Percentiles rank a stretch among this genome's conserved stretches.
Conservation (phyloP, 2,329 filamentous ascomycete genomes). For the Rugonectria rugulosa region DNA sequence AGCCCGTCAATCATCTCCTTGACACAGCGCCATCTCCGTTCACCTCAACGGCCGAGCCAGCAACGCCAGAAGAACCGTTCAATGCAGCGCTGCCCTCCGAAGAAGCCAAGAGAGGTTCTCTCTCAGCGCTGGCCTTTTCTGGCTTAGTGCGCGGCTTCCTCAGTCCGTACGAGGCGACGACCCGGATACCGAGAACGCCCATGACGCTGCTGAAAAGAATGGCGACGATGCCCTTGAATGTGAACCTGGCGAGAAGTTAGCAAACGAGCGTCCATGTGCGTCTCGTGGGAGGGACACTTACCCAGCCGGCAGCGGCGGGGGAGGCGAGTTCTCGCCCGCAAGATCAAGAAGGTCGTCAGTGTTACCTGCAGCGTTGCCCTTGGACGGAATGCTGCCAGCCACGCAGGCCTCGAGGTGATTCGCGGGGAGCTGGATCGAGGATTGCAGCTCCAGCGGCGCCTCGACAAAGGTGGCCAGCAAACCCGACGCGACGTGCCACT, state of each 20-base stretch:
- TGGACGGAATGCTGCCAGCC: constrained; percentile 55
- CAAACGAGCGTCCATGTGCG: neutral
- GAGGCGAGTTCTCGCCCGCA: constrained; percentile 63
- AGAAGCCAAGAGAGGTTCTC: constrained; percentile 33
- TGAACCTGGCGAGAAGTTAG: constrained; percentile 59
- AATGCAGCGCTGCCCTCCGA: constrained; percentile 3
- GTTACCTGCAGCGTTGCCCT: constrained; percentile 80
- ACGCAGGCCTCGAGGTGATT: constrained; percentile 66
- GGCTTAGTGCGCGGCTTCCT: constrained; percentile 17
- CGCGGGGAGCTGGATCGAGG: constrained; percentile 64
- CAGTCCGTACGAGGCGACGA: constrained; percentile 71
- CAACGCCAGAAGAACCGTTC: neutral
- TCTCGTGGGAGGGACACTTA: constrained; percentile 42
- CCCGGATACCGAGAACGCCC: constrained; percentile 72
- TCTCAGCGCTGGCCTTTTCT: constrained; percentile 29
- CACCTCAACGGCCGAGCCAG: neutral
- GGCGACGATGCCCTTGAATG: constrained; percentile 74
- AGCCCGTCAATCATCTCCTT: constrained; percentile 8
- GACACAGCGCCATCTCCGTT: neutral
- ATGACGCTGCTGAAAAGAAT: constrained; percentile 75
- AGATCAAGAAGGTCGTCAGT: constrained; percentile 69
- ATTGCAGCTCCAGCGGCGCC: constrained; percentile 68
- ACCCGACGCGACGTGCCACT: constrained; percentile 77
- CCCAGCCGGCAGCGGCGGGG: constrained; percentile 68
- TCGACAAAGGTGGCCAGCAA: constrained; percentile 71